Evolutionary conservation across 2,329 filamentous ascomycete species (phyloP).

Genomic region (Calcarisporium arbuscula): DNA sequence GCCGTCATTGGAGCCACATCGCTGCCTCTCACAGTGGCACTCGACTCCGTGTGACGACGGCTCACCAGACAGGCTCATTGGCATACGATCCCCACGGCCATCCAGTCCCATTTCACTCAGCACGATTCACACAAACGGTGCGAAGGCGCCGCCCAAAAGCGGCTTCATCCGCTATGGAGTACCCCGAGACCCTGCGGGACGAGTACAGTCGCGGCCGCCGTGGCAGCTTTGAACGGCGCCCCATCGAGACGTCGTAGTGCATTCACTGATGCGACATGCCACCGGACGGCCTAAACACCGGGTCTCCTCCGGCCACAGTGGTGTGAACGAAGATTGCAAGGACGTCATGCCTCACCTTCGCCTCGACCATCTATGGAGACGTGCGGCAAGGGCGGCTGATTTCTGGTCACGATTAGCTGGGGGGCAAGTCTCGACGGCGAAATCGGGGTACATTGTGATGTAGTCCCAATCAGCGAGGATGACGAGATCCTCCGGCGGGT

Average conservation of each 20-base stretch:
- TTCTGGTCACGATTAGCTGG: too few species aligned
- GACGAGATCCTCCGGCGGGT: conserved; percentile 54
- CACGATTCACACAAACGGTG: too few species aligned
- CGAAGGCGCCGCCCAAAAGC: conserved; percentile 12
- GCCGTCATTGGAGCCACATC: too few species aligned
- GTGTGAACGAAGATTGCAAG: conserved; percentile 55
- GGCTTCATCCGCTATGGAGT: conserved; percentile 40
- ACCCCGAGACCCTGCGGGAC: conserved; percentile 53
- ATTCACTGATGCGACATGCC: too few species aligned
- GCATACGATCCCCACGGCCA: too few species aligned
- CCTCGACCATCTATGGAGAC: conserved; percentile 70
- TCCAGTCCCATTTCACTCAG: too few species aligned
- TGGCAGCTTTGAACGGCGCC: conserved; percentile 61
- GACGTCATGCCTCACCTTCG: conserved; percentile 81
- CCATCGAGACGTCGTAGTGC: too few species aligned
- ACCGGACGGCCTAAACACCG: conserved; percentile 10
- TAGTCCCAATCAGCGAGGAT: conserved; percentile 61
- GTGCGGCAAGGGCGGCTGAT: conserved; percentile 57
- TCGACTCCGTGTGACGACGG: too few species aligned
- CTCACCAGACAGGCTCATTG: too few species aligned
- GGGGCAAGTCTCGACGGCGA: too few species aligned
- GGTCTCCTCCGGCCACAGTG: conserved; percentile 9
- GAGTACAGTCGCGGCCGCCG: conserved; percentile 49
- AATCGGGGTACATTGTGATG: too few species aligned
- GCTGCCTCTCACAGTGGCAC: too few species aligned